A percentile compares a stretch with the other conserved stretches of the same genome.
These are phyloP conservation scores for Anisodus tanguticus DNA, from an alignment of 257 asterid species.

Conservation along the genomic window DNA sequence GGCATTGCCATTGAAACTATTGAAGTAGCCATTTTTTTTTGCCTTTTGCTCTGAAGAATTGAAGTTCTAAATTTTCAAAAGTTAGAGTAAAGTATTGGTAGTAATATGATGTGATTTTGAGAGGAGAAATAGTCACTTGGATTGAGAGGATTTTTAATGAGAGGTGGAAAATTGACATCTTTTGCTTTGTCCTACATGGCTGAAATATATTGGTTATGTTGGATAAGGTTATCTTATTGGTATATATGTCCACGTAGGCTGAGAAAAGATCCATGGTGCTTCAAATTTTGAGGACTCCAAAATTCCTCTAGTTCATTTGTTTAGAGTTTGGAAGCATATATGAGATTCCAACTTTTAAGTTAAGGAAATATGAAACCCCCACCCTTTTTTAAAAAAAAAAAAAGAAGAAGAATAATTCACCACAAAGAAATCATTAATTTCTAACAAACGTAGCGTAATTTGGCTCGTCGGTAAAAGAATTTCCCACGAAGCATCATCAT, in stretches of 20 bases:
- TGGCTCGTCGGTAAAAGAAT: too few species aligned
- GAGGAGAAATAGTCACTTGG: conserved; percentile 23
- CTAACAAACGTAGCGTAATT: too few species aligned
- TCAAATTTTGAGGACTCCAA: background rate
- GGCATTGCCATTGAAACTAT: conserved; percentile 74
- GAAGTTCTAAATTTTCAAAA: background rate
- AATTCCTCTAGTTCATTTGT: background rate
- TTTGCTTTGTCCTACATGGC: conserved; percentile 54
- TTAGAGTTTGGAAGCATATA: background rate
- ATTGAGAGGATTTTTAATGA: conserved; percentile 31
- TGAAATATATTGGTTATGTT: conserved; percentile 46
- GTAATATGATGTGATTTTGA: conserved; percentile 30
- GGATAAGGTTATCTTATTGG: conserved; percentile 62
- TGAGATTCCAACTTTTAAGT: background rate
- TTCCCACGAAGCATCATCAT: too few species aligned
- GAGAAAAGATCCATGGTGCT: background rate
- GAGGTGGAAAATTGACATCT: conserved; percentile 62
- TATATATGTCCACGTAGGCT: background rate
- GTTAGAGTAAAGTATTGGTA: conserved; percentile 25
- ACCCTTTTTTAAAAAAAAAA: background rate
- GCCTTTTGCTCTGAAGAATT: conserved; percentile 27
- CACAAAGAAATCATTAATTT: too few species aligned
- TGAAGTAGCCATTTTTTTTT: conserved; percentile 66
- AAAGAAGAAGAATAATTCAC: too few species aligned
- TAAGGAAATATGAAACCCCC: background rate